A percentile compares a stretch with the other conserved stretches of the same genome.
phyloP scores from a whole-genome alignment of 768 basidiomycete genomes.

The Lactifluus hygrophoroides region DNA sequence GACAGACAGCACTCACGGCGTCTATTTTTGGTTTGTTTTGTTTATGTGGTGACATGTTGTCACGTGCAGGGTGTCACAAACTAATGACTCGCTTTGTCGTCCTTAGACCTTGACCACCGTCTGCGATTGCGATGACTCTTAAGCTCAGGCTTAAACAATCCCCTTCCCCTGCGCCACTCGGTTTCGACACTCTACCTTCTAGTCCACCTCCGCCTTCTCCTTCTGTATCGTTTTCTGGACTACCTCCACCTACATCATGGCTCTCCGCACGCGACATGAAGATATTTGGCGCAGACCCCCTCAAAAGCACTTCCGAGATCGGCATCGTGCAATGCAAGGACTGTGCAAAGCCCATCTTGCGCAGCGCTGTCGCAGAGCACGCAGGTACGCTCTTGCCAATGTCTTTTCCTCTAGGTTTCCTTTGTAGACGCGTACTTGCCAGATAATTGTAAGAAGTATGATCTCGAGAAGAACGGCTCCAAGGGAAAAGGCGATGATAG shows the following conservation, averaged over 20 bases:
- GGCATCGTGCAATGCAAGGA: slow-evolving; percentile 66
- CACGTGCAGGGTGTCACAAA: background rate
- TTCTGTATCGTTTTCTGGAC: slow-evolving; percentile 21
- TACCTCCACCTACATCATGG: slow-evolving; percentile 76
- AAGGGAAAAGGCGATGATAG: slow-evolving; percentile 51
- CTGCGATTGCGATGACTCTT: slow-evolving; percentile 27
- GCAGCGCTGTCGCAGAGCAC: slow-evolving; percentile 70
- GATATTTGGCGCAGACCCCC: slow-evolving; percentile 71
- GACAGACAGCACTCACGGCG: no score
- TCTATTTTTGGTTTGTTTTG: no score
- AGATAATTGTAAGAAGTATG: slow-evolving; percentile 58
- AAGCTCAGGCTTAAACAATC: slow-evolving; percentile 36
- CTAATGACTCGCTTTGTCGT: background rate
- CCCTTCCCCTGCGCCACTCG: slow-evolving; percentile 40
- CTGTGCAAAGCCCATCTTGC: slow-evolving; percentile 73
- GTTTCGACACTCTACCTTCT: slow-evolving; percentile 44
- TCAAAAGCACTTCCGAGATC: slow-evolving; percentile 48
- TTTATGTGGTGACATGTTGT: no score
- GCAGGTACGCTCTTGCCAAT: slow-evolving; percentile 42
- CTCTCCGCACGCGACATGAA: slow-evolving; percentile 83
- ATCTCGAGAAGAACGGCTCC: slow-evolving; percentile 45
- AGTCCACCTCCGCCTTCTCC: slow-evolving; percentile 30
- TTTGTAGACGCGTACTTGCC: background rate
- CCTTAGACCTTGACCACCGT: no score
- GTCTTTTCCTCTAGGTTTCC: background rate